phyloP scores from a whole-genome alignment of 129 eudicot species.

The Saposhnikovia divaricata region DNA sequence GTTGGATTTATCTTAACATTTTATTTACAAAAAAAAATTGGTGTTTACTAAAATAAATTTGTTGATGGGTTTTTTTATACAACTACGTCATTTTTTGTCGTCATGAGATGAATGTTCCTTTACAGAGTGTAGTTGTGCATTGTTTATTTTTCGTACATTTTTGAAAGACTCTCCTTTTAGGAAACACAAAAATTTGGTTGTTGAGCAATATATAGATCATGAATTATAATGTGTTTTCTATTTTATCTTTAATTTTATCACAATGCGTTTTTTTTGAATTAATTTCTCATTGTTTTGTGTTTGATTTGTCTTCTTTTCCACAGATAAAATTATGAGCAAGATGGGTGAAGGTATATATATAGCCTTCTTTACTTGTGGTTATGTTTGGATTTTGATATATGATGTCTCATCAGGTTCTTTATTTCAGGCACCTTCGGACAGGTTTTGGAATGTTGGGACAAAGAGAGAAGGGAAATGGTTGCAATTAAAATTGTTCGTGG shows the following conservation, averaged over 20 bases:
- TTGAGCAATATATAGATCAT: not conserved
- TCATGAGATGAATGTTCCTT: too few species aligned
- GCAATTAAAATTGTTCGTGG: slow-evolving; percentile 83
- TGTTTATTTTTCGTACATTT: not conserved
- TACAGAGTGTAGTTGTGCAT: not conserved
- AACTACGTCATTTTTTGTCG: not conserved
- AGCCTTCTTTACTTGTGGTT: not conserved
- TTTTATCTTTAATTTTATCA: not conserved
- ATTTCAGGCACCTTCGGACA: slow-evolving; percentile 75
- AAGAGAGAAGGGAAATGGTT: slow-evolving; percentile 79
- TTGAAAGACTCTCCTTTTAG: not conserved
- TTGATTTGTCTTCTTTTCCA: slow-evolving; percentile 12
- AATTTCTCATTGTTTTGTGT: slow-evolving; percentile 11
- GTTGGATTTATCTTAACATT: not conserved
- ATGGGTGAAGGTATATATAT: slow-evolving; percentile 83
- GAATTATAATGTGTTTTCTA: not conserved
- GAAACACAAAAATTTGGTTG: not conserved
- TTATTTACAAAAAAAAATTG: not conserved
- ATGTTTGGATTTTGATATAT: not conserved
- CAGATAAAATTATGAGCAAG: slow-evolving; percentile 83
- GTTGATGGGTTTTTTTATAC: not conserved
- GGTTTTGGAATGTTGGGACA: slow-evolving; percentile 88
- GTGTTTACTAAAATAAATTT: not conserved
- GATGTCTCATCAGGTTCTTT: not conserved
- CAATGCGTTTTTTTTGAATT: not conserved